phyloP scores from a whole-genome alignment of 2,329 filamentous ascomycete species.

The Colletotrichum costaricense region DNA sequence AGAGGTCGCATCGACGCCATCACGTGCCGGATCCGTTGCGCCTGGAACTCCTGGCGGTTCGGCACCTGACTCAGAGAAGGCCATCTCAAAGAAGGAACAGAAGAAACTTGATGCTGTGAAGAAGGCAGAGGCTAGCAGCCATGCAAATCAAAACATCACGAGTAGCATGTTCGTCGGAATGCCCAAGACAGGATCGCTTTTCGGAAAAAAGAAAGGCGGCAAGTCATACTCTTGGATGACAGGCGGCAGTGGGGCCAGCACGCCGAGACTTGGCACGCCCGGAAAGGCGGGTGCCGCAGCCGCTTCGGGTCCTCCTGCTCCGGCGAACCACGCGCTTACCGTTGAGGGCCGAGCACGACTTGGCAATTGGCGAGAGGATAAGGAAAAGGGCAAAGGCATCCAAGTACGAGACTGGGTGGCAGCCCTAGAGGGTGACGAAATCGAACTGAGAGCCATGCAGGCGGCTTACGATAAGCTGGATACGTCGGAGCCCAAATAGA shows the following conservation, averaged over 20 bases:
- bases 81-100: constrained; percentile 86
- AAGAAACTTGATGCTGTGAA: constrained; percentile 82
- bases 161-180: constrained; percentile 78
- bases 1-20: constrained; percentile 59
- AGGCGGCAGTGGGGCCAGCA: constrained; percentile 65
- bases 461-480: constrained; percentile 66
- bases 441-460: constrained; percentile 72
- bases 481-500: constrained; percentile 55
- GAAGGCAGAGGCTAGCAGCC: constrained; percentile 80
- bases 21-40: constrained; percentile 67
- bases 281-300: constrained; percentile 48
- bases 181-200: constrained; percentile 68
- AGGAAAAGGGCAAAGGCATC: constrained; percentile 79
- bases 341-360: constrained; percentile 71
- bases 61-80: constrained; percentile 74
- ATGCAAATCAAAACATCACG: constrained; percentile 85
- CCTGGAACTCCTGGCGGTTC: constrained; percentile 71
- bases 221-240: constrained; percentile 85
- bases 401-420: constrained; percentile 86
- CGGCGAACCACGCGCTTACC: constrained; percentile 57
- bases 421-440: constrained; percentile 83
- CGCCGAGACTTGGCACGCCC: constrained; percentile 55
- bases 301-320: constrained; percentile 44
- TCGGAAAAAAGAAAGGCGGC: constrained; percentile 69
- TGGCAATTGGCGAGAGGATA: constrained; percentile 83